Percentiles rank a stretch among this genome's conserved stretches.
These are phyloP conservation scores for Neofusicoccum umdonicola DNA, from an alignment of 2,329 filamentous ascomycete species.

Conservation along the genomic window DNA sequence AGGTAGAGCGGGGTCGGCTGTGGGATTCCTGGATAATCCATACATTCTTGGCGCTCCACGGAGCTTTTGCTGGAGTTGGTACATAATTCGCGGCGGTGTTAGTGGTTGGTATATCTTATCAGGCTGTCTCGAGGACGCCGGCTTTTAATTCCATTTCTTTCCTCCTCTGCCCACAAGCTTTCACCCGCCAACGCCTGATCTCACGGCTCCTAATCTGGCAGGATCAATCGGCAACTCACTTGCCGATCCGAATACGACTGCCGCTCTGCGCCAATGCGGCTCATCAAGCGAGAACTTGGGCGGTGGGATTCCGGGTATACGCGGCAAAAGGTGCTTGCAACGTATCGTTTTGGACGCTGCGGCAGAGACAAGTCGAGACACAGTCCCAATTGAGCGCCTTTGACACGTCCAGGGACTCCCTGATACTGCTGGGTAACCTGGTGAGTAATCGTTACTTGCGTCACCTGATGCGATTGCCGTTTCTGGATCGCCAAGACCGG, in stretches of 20 bases:
- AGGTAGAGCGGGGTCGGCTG: constrained; percentile 8
- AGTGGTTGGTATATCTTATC: constrained; percentile 14
- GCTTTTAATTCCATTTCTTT: background rate
- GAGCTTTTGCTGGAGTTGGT: background rate
- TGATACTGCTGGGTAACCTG: background rate
- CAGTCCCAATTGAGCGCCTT: background rate
- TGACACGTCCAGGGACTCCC: background rate
- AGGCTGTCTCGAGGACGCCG: constrained; percentile 1
- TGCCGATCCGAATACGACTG: constrained; percentile 4
- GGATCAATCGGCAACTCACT: background rate
- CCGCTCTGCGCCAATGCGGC: background rate
- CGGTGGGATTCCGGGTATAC: constrained; percentile 4
- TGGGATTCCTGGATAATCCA: background rate
- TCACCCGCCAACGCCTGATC: background rate
- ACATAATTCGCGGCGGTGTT: background rate
- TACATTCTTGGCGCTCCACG: constrained; percentile 1
- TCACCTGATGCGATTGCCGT: constrained; percentile 1
- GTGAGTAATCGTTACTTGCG: background rate
- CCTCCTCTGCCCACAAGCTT: background rate
- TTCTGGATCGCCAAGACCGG: constrained; percentile 1
- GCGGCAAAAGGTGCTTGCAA: background rate
- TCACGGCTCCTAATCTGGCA: background rate
- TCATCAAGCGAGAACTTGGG: background rate
- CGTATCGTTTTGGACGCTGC: background rate
- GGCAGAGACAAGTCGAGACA: background rate